phyloP scores from a whole-genome alignment of 106 monocot genomes.

The Alisma plantagoaquatica region DNA sequence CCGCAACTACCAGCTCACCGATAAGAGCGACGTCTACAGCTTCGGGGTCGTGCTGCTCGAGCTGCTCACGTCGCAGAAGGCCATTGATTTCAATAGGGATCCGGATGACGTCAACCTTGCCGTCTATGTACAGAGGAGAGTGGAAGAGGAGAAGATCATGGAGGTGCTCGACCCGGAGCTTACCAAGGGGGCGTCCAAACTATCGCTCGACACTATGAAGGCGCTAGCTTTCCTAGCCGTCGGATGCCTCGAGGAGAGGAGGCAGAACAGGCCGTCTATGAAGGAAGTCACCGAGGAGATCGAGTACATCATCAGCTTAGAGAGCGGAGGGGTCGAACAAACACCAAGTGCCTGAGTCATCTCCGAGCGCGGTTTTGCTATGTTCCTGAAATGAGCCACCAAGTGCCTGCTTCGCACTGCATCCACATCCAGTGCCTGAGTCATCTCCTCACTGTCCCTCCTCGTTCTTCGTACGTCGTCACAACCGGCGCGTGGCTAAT shows the following conservation, averaged over 20 bases:
- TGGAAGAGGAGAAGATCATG: constrained; percentile 25
- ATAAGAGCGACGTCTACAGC: constrained; percentile 93
- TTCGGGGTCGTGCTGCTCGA: constrained; percentile 52
- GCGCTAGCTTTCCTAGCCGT: constrained; percentile 19
- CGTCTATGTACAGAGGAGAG: constrained; percentile 15
- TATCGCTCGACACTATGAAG: constrained; percentile 24
- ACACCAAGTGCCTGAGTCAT: neutral
- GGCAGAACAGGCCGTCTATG: constrained; percentile 29
- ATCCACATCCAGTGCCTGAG: too few species aligned
- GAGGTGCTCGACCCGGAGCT: constrained; percentile 13
- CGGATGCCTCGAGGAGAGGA: constrained; percentile 21
- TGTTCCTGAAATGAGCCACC: too few species aligned
- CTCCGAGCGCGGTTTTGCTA: too few species aligned
- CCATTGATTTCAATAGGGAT: constrained; percentile 15
- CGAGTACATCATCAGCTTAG: constrained; percentile 23
- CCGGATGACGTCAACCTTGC: constrained; percentile 22
- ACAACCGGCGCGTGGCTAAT: too few species aligned
- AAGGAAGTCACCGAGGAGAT: constrained; percentile 30
- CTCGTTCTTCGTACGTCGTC: too few species aligned
- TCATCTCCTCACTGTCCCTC: too few species aligned
- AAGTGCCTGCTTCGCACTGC: too few species aligned
- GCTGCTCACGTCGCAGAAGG: constrained; percentile 25
- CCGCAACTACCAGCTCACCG: constrained; percentile 87
- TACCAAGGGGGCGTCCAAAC: constrained; percentile 9
- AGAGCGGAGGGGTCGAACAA: constrained; percentile 5